Conservation (phyloP, 306 rosid species). For the Malus sieversii region DNA sequence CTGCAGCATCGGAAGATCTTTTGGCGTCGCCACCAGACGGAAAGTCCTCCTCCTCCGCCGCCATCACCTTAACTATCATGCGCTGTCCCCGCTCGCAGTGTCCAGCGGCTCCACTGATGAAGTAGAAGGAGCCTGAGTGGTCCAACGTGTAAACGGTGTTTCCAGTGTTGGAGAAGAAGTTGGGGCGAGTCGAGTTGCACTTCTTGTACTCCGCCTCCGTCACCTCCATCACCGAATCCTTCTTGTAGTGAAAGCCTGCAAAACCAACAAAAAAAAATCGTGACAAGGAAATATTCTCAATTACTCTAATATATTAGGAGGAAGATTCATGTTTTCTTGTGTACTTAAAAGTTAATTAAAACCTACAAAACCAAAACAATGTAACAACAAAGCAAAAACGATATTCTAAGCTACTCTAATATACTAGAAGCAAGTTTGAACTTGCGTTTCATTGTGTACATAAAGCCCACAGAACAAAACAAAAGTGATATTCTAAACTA, state of each 20-base stretch:
- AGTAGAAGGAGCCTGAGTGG: slow-evolving; percentile 60
- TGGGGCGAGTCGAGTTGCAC: slow-evolving; percentile 73
- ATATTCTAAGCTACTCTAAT: too few relatives aligned
- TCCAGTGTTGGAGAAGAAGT: slow-evolving; percentile 60
- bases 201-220: slow-evolving; percentile 39
- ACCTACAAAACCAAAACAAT: too few relatives aligned
- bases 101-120: slow-evolving; percentile 73
- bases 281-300: neutral
- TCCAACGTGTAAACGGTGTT: slow-evolving; percentile 36
- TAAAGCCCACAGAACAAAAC: too few relatives aligned
- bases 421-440: too few relatives aligned
- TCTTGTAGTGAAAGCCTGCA: slow-evolving; percentile 57
- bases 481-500: too few relatives aligned
- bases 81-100: slow-evolving; percentile 75
- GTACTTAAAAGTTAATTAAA: too few relatives aligned
- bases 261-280: neutral
- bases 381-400: too few relatives aligned
- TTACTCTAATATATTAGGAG: neutral
- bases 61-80: slow-evolving; percentile 61
- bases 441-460: too few relatives aligned
- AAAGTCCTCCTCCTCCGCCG: slow-evolving; percentile 24
- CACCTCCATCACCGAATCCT: slow-evolving; percentile 88
- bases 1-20: slow-evolving; percentile 20
- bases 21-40: neutral
- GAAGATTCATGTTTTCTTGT: too few relatives aligned